Percentiles rank a stretch among this genome's conserved stretches.
Evolutionary conservation across 2,329 filamentous ascomycete genomes (phyloP).

Genomic region (Phoma herbarum): DNA sequence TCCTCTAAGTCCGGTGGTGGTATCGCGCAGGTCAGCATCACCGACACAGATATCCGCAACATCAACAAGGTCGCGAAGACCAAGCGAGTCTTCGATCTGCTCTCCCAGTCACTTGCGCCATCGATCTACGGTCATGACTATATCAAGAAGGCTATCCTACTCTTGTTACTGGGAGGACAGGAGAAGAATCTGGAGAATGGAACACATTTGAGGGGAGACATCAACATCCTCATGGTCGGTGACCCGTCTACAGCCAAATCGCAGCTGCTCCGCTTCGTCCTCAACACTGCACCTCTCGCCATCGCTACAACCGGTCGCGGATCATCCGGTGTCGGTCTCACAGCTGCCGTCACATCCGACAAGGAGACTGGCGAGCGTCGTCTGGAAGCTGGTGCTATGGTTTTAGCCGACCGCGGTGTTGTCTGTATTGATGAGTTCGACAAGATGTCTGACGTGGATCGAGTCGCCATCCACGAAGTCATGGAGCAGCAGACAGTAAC

Average conservation of each 20-base stretch:
- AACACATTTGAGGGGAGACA: conserved; percentile 96
- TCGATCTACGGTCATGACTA: conserved; percentile 98
- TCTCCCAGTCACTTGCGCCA: conserved; percentile 92
- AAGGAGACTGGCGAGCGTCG: conserved; percentile 97
- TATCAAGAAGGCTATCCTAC: conserved; percentile 95
- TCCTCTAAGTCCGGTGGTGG: conserved; percentile 97
- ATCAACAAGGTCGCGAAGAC: conserved; percentile 98
- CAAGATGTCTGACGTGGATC: conserved; percentile 98
- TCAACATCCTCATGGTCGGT: conserved; percentile 99
- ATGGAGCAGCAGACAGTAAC: conserved; percentile 99
- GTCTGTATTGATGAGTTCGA: conserved; percentile 99
- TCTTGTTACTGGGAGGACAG: conserved; percentile 94
- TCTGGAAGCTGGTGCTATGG: conserved; percentile 97
- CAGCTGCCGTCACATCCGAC: conserved; percentile 93
- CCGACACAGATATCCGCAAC: conserved; percentile 95
- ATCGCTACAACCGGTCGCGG: conserved; percentile 97
- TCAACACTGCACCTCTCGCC: conserved; percentile 94
- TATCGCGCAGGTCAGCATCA: conserved; percentile 89
- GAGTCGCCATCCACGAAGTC: conserved; percentile 99
- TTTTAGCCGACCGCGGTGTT: conserved; percentile 93
- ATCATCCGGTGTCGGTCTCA: conserved; percentile 96
- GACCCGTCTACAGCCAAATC: conserved; percentile 98
- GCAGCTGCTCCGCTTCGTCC: conserved; percentile 93
- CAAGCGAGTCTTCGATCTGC: conserved; percentile 88
- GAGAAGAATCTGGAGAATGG: conserved; percentile 99